Conservation (phyloP, 768 basidiomycete species). For the Xerocomus spinulosus region DNA sequence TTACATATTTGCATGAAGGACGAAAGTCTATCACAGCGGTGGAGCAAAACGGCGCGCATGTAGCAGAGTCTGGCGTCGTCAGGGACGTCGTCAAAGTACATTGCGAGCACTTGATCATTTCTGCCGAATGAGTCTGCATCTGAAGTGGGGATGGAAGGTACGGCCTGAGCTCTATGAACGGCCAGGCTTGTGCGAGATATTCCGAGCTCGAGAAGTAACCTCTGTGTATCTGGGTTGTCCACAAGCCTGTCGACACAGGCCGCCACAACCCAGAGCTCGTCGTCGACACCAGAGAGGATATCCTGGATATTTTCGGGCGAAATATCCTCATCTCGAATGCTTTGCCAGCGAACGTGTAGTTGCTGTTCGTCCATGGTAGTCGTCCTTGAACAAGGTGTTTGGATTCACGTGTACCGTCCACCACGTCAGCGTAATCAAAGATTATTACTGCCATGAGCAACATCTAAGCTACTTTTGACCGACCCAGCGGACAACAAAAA, state of each 20-base stretch:
- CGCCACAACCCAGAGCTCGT: slow-evolving; percentile 77
- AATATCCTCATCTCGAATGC: slow-evolving; percentile 54
- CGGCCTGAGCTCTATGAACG: slow-evolving; percentile 43
- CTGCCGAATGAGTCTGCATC: slow-evolving; percentile 15
- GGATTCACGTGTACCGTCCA: slow-evolving; percentile 2
- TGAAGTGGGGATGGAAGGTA: slow-evolving; percentile 24
- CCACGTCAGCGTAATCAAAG: not conserved
- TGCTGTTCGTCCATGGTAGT: slow-evolving; percentile 35
- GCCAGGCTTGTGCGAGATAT: slow-evolving; percentile 53
- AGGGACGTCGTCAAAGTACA: slow-evolving; percentile 54
- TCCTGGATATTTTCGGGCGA: slow-evolving; percentile 45
- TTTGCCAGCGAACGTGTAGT: slow-evolving; percentile 50
- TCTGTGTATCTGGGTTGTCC: slow-evolving; percentile 52
- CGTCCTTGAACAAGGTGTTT: not conserved
- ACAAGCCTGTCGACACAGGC: slow-evolving; percentile 67
- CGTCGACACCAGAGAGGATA: slow-evolving; percentile 46
- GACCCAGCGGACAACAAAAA: slow-evolving; percentile 5
- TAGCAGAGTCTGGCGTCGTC: slow-evolving; percentile 61
- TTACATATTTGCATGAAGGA: slow-evolving; percentile 65
- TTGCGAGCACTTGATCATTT: slow-evolving; percentile 31
- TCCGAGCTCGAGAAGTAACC: slow-evolving; percentile 57
- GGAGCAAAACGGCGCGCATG: slow-evolving; percentile 64
- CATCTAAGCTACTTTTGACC: slow-evolving; percentile 31
- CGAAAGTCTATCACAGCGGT: slow-evolving; percentile 62
- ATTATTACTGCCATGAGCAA: slow-evolving; percentile 1